Conservation (phyloP, 2,329 filamentous ascomycete genomes). For the Didymella segeticola region DNA sequence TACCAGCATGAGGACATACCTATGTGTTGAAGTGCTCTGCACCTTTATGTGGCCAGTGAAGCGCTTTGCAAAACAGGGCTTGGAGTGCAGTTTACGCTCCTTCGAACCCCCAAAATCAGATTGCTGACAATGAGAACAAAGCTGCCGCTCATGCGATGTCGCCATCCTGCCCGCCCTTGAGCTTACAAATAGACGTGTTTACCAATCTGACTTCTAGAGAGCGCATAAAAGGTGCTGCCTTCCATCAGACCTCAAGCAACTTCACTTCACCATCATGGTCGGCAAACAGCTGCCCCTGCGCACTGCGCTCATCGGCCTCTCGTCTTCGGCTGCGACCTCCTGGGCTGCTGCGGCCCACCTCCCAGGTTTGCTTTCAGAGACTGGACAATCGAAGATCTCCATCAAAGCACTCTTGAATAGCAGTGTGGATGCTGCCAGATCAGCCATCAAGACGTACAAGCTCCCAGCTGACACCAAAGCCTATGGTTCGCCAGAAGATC, state of each 20-base stretch:
- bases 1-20: background rate
- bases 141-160: background rate
- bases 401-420: constrained; percentile 59
- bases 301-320: constrained; percentile 61
- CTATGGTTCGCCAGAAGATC: constrained; percentile 52
- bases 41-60: background rate
- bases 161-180: background rate
- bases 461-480: constrained; percentile 51
- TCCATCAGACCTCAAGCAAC: background rate
- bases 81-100: background rate
- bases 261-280: background rate
- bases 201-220: background rate
- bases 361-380: constrained; percentile 61
- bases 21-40: background rate
- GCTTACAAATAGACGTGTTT: constrained; percentile 12
- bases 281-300: background rate
- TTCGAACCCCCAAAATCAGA: background rate
- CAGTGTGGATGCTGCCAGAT: constrained; percentile 47
- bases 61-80: background rate
- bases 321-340: constrained; percentile 57
- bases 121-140: constrained; percentile 1
- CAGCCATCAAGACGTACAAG: constrained; percentile 50
- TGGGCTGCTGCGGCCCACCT: constrained; percentile 66
- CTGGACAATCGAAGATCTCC: constrained; percentile 46
- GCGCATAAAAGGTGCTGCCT: background rate